Conservation (phyloP, 148 eudicot species). For the Chenopodium berlandieri region DNA sequence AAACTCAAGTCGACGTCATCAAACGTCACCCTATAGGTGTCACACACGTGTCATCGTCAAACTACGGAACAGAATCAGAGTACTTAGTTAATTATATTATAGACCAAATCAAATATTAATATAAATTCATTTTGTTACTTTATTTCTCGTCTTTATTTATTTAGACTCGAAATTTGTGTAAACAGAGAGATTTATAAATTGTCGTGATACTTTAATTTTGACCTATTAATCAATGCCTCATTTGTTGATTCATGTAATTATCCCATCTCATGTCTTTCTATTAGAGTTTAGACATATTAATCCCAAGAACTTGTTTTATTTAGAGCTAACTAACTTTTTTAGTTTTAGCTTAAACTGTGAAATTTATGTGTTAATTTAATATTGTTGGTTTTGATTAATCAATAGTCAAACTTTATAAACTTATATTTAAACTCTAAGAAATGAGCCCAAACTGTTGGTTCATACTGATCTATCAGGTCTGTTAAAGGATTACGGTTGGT, state of each 20-base stretch:
- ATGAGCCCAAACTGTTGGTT: neutral
- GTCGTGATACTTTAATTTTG: neutral
- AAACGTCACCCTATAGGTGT: too few species aligned
- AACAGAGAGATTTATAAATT: too few species aligned
- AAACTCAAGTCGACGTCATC: too few species aligned
- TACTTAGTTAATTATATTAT: too few species aligned
- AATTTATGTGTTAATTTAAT: too few species aligned
- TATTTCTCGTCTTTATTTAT: too few species aligned
- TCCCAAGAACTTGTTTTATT: neutral
- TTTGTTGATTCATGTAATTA: neutral
- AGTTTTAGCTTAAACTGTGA: neutral
- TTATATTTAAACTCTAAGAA: neutral
- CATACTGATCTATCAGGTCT: neutral
- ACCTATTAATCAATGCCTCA: neutral
- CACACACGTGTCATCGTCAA: too few species aligned
- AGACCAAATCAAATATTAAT: too few species aligned
- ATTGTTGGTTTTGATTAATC: neutral
- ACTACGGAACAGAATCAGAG: too few species aligned
- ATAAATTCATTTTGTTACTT: too few species aligned
- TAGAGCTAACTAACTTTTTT: too few species aligned
- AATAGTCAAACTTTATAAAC: neutral
- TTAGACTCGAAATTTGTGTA: too few species aligned
- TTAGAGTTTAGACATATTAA: neutral
- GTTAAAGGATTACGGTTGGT: conserved; percentile 4
- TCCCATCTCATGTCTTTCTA: neutral